A percentile compares a stretch with the other conserved stretches of the same genome.
These are phyloP conservation scores for Eleusine indica DNA, from an alignment of 176 grass and related monocot species.

Conservation along the genomic window DNA sequence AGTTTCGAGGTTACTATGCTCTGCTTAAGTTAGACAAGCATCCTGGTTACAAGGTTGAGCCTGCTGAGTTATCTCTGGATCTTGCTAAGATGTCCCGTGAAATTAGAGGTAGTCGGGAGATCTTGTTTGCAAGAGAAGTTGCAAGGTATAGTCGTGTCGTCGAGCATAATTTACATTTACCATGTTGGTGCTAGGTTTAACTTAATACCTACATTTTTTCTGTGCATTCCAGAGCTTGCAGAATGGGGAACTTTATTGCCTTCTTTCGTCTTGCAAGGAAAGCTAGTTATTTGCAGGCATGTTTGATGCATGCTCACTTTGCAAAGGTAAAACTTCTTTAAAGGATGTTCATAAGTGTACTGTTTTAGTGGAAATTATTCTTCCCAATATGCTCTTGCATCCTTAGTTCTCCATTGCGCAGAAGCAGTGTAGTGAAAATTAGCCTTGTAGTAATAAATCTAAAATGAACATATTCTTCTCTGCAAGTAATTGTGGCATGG, in stretches of 20 bases:
- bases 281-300: slow-evolving; percentile 87
- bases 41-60: slow-evolving; percentile 98
- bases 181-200: slow-evolving; percentile 15
- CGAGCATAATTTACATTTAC: neutral
- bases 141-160: slow-evolving; percentile 60
- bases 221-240: slow-evolving; percentile 72
- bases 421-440: slow-evolving; percentile 22
- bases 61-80: slow-evolving; percentile 85
- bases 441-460: neutral
- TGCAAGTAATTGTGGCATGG: neutral
- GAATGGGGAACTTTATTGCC: slow-evolving; percentile 80
- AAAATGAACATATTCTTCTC: neutral
- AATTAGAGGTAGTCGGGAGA: slow-evolving; percentile 72
- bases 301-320: slow-evolving; percentile 99
- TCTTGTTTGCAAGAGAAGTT: slow-evolving; percentile 89
- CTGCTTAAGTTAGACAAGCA: slow-evolving; percentile 98
- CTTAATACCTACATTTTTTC: slow-evolving; percentile 23
- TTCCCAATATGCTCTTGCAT: slow-evolving; percentile 15
- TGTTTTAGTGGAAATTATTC: slow-evolving; percentile 24
- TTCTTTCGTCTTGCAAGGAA: slow-evolving; percentile 95
- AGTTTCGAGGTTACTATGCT: slow-evolving; percentile 97
- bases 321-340: slow-evolving; percentile 60
- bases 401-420: slow-evolving; percentile 16
- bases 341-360: slow-evolving; percentile 24
- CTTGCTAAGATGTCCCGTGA: slow-evolving; percentile 95